Evolutionary conservation across 2,329 filamentous ascomycete species (phyloP).

Genomic region (Paraphaeosphaeria minitans): DNA sequence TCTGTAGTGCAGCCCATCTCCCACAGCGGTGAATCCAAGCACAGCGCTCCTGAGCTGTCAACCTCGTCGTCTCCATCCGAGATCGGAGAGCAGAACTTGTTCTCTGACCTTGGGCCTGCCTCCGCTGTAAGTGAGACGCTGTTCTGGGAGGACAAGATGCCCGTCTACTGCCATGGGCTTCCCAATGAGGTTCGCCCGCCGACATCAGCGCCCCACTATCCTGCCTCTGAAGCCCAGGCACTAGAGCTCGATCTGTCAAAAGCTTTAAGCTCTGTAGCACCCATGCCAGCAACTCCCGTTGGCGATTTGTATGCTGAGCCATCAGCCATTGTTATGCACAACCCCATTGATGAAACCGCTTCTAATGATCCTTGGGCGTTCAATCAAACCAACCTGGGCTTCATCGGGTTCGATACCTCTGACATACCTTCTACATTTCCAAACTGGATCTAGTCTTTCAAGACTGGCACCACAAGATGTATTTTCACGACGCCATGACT

Average conservation of each 20-base stretch:
- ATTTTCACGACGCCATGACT: constrained; percentile 42
- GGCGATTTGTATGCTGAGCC: constrained; percentile 32
- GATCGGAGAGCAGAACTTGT: constrained; percentile 41
- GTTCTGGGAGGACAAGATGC: constrained; percentile 45
- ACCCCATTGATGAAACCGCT: constrained; percentile 34
- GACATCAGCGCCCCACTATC: constrained; percentile 30
- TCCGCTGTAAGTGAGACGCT: constrained; percentile 40
- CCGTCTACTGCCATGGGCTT: constrained; percentile 38
- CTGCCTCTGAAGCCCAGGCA: constrained; percentile 28
- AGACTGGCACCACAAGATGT: constrained; percentile 19
- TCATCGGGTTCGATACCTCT: constrained; percentile 30
- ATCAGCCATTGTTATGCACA: constrained; percentile 41
- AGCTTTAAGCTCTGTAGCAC: constrained; percentile 26
- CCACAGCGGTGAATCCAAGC: constrained; percentile 49
- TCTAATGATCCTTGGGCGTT: constrained; percentile 40
- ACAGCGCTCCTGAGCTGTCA: constrained; percentile 47
- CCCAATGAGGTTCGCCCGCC: constrained; percentile 31
- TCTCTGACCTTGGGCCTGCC: constrained; percentile 41
- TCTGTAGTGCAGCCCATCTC: constrained; percentile 45
- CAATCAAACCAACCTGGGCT: constrained; percentile 26
- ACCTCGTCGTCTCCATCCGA: constrained; percentile 50
- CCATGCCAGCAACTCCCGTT: constrained; percentile 30
- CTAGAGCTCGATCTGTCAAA: constrained; percentile 41
- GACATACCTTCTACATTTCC: constrained; percentile 29
- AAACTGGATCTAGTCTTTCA: constrained; percentile 41